Evolutionary conservation across 805 yeast genomes (phyloP).

Genomic region (Starmerella roubikii): DNA sequence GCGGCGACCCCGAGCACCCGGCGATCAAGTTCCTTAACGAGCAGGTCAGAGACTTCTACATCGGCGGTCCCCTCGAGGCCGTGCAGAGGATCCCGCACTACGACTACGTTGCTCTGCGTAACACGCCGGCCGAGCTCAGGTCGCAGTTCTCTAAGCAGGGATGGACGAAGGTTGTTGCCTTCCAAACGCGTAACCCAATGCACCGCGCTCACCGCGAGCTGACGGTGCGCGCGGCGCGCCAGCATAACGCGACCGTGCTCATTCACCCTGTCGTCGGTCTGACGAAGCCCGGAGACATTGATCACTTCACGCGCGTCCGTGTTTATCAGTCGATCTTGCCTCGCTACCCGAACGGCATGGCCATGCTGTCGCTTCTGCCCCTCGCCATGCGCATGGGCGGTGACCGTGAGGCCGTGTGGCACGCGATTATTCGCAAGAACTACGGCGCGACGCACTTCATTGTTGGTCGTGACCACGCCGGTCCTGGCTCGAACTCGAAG

Average conservation of each 20-base stretch:
- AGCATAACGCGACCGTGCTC: constrained; percentile 70
- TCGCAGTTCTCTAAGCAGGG: constrained; percentile 65
- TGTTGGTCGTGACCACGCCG: constrained; percentile 97
- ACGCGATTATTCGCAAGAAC: constrained; percentile 89
- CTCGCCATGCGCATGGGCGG: constrained; percentile 99
- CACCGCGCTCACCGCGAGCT: constrained; percentile 95
- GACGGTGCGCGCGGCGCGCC: constrained; percentile 93
- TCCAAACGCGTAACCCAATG: constrained; percentile 98
- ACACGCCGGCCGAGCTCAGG: constrained; percentile 83
- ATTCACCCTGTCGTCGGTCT: constrained; percentile 96
- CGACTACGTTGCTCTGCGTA: constrained; percentile 76
- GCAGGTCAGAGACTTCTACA: constrained; percentile 66
- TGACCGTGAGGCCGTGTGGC: constrained; percentile 97
- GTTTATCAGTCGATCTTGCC: constrained; percentile 86
- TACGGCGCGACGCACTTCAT: constrained; percentile 95
- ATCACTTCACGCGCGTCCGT: constrained; percentile 92
- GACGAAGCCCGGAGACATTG: constrained; percentile 95
- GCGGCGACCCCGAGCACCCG: constrained; percentile 97
- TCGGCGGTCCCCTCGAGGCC: constrained; percentile 83
- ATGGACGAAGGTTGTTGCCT: constrained; percentile 86
- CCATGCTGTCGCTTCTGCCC: constrained; percentile 74
- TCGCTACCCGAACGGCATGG: constrained; percentile 89
- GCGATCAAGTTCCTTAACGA: constrained; percentile 64
- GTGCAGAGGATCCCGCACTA: constrained; percentile 74
- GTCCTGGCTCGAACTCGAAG: constrained; percentile 78